These are phyloP conservation scores for Chloris gayana DNA, from an alignment of 176 grass and related monocot species.

Conservation along the genomic window DNA sequence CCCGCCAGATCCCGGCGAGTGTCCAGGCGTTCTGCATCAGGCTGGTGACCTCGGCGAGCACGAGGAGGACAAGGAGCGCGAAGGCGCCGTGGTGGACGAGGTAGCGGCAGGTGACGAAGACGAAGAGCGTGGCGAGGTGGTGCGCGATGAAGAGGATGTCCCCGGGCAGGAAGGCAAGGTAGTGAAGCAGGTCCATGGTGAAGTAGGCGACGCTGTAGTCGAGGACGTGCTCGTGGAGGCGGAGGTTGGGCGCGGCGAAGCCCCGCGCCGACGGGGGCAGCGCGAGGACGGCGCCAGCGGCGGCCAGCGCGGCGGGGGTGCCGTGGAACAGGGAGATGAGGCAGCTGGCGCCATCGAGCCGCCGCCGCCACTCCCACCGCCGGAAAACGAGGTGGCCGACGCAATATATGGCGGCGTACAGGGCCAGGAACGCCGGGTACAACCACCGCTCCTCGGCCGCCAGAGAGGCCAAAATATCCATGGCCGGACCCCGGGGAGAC, in stretches of 20 bases:
- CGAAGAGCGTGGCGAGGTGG: slow-evolving; percentile 94
- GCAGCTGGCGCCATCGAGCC: slow-evolving; percentile 82
- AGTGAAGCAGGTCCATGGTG: slow-evolving; percentile 89
- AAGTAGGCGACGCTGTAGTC: slow-evolving; percentile 97
- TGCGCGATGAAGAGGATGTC: slow-evolving; percentile 94
- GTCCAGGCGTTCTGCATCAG: slow-evolving; percentile 87
- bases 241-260: slow-evolving; percentile 70
- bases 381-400: slow-evolving; percentile 58
- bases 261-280: slow-evolving; percentile 44
- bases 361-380: slow-evolving; percentile 58
- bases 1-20: slow-evolving; percentile 74
- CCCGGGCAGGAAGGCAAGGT: slow-evolving; percentile 75
- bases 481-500: neutral
- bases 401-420: slow-evolving; percentile 67
- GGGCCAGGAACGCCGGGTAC: slow-evolving; percentile 59
- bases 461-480: slow-evolving; percentile 36
- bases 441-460: slow-evolving; percentile 42
- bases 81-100: slow-evolving; percentile 75
- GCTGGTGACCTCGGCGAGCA: slow-evolving; percentile 87
- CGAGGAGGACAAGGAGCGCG: slow-evolving; percentile 76
- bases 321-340: slow-evolving; percentile 90
- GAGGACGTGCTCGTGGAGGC: slow-evolving; percentile 67
- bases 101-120: slow-evolving; percentile 91
- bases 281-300: slow-evolving; percentile 44
- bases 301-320: slow-evolving; percentile 61